A percentile compares a stretch with the other conserved stretches of the same genome.
These are phyloP conservation scores for Boletus eberwhitei DNA, from an alignment of 768 basidiomycete genomes.

Conservation along the genomic window DNA sequence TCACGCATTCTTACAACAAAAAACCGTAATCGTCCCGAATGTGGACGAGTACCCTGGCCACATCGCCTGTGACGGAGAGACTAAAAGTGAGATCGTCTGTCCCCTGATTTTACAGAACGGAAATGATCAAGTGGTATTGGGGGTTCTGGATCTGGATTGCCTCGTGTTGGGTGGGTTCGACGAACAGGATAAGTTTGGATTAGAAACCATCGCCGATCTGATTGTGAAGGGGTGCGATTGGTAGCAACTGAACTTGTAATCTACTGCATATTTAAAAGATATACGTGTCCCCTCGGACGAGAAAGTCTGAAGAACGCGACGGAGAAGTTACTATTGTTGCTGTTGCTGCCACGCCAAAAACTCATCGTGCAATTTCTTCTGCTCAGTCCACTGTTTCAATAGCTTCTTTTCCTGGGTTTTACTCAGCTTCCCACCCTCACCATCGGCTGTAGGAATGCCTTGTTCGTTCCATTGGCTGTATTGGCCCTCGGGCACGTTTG, in stretches of 20 bases:
- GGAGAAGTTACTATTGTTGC: constrained; percentile 11
- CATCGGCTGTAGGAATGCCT: constrained; percentile 84
- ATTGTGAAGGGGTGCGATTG: constrained; percentile 65
- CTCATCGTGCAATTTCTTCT: constrained; percentile 79
- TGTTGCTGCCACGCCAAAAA: constrained; percentile 53
- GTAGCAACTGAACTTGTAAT: constrained; percentile 36
- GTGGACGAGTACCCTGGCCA: constrained; percentile 87
- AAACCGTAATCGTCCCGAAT: constrained; percentile 67
- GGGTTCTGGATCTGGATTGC: constrained; percentile 87
- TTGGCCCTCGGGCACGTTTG: constrained; percentile 65
- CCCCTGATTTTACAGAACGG: constrained; percentile 52
- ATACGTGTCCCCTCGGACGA: neutral
- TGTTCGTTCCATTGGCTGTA: constrained; percentile 82
- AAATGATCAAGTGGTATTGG: constrained; percentile 38
- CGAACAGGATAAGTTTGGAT: constrained; percentile 70
- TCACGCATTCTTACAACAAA: constrained; percentile 57
- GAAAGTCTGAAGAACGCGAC: neutral
- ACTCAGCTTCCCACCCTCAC: constrained; percentile 77
- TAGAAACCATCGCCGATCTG: constrained; percentile 68
- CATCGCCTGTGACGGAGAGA: constrained; percentile 90
- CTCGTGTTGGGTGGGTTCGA: constrained; percentile 68
- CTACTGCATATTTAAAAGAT: neutral
- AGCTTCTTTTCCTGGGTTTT: constrained; percentile 79
- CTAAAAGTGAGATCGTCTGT: constrained; percentile 86
- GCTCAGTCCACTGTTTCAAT: constrained; percentile 66